Evolutionary conservation across 305 asterid genomes (phyloP), one percentile per base, ranked within the genome.

Genomic region (Plantago rigida): DNA sequence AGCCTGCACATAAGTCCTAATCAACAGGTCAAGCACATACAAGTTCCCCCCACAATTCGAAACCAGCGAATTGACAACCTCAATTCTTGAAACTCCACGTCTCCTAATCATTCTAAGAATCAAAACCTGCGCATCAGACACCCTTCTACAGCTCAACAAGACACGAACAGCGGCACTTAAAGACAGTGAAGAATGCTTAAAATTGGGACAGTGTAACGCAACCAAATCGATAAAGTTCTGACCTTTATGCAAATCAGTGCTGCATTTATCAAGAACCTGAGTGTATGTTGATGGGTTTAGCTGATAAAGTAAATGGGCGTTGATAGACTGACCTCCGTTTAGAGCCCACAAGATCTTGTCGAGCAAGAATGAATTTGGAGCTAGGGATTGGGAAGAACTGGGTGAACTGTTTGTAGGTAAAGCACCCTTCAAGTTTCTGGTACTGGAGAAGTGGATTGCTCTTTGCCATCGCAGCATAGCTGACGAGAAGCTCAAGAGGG

Each of bases 1-100:
- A 64, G 91, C 91, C 72, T 87, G 95, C 56, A 86, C 93, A 59
- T 72, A 87, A 48, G 91, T 87, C 73, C 87, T 77, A 66, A 87
- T 69, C 28, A 87, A 62, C 75, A 87, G 77, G 65, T 84, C 91
- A 41, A 79, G 84, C 68, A 69, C 89, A 57, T 66, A 56, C 29
- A 63, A 66, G 74, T 61, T 75, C 47, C 85, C 79, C 64, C 82
- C 82, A 59, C 73, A 81, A 54, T 78, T 70, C 39, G 56, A 75
- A 31, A 82, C 55, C 58, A 84, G 49, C 3, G 94, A 78, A 65
- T 75, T 87, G 45, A 84, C 74, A 56, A 82, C 74, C 67, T 82
- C 89, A 58, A 22, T 66, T 51, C 84, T 70, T 24, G 87, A 84
- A 62, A 76, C 84, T 5, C 85, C 88, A 17, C 86, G 81, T 50